A percentile compares a stretch with the other conserved stretches of the same genome.
phyloP scores from a whole-genome alignment of 345 rosid genomes.

The Luvunga scandens region DNA sequence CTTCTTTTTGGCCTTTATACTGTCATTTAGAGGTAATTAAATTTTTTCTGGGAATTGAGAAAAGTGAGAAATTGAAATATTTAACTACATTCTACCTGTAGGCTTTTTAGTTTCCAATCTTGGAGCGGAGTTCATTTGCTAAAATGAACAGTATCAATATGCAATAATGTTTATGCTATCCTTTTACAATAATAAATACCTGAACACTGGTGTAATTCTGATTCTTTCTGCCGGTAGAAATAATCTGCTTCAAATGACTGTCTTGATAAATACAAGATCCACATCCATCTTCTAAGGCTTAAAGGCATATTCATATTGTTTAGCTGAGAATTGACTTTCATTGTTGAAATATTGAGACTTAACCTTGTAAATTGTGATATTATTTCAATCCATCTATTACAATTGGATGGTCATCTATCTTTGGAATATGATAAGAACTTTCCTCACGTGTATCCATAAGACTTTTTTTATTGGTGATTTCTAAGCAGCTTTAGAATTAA shows the following conservation, averaged over 20 bases:
- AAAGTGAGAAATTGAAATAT: neutral
- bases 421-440: neutral
- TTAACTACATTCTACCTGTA: neutral
- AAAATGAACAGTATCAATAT: neutral
- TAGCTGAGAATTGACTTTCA: constrained; percentile 1
- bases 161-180: neutral
- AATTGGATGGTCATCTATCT: neutral
- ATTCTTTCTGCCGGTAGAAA: neutral
- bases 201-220: neutral
- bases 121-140: neutral
- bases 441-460: neutral
- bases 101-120: neutral
- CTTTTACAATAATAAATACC: neutral
- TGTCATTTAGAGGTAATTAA: neutral
- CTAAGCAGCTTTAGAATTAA: neutral
- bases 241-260: neutral
- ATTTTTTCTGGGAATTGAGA: neutral
- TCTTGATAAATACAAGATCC: neutral
- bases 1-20: neutral
- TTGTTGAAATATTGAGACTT: constrained; percentile 1
- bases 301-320: neutral
- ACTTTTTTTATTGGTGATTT: neutral
- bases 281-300: neutral
- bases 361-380: neutral
- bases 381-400: neutral